Evolutionary conservation across 2,329 filamentous ascomycete species (phyloP), one percentile per base, ranked within the genome.

Genomic region (Aspergillus sojae): DNA sequence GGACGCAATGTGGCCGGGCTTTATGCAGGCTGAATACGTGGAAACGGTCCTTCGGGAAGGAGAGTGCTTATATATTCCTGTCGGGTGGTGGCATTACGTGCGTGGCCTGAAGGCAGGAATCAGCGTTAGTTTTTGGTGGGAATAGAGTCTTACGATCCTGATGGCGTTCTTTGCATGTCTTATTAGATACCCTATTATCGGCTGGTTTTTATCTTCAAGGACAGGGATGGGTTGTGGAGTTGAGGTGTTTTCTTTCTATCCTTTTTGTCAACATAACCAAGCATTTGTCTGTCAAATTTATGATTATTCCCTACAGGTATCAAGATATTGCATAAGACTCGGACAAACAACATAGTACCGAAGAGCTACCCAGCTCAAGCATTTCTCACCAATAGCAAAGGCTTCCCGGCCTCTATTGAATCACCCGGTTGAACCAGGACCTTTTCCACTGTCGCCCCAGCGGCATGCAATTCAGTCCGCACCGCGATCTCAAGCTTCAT

Each of bases 61-160:
- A 0, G 93, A 99, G 59, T 91, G 89, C 67, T 75, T 99, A 59
- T 95, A 97, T 75, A 92, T 99, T 59, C 95, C 95, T 0, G 85
- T 92, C 5, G 95, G 94, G 0, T 99, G 95, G 94, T 99, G 95
- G 95, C 95, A 99, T 81, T 98, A 97, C 77, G 92, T 98, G 4
- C 85, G 91, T 64, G 93, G 93, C 57, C 75, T 98, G 72, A 93
- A 88, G 62, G 87, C 92, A 23, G 97, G 94, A 74, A 94, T 96
- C 73, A 97, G 94, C 69, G 93, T 98, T 14, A 97, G 93, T 74
- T 98, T 97, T 74, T 99, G 95, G 95, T 99, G 92, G 91, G 91
- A 91, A 66, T 86, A 61, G 56, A 26, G n/a, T 11, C 32, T 30
- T 54, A 36, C 32, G 26, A 30, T 32, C 4, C n/a, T n/a, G 26